Evolutionary conservation across 768 basidiomycete species (phyloP).

Genomic region (Collybia sp.): DNA sequence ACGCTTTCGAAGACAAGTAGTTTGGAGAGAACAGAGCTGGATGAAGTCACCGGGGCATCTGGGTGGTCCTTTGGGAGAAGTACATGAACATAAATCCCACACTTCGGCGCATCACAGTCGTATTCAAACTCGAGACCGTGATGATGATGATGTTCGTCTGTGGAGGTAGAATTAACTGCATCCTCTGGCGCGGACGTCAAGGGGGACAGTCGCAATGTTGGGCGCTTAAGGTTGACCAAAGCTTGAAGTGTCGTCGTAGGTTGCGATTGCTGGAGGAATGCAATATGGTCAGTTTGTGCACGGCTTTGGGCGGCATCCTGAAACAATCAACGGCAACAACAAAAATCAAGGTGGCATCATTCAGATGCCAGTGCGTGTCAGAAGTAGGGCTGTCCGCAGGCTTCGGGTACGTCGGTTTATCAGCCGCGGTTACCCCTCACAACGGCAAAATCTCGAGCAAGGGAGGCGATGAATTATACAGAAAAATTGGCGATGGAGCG

Average conservation of each 20-base stretch:
- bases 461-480: too few relatives aligned
- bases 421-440: too few relatives aligned
- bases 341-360: too few relatives aligned
- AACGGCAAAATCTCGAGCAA: too few relatives aligned
- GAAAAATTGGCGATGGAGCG: too few relatives aligned
- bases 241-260: conserved; percentile 93
- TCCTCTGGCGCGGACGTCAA: conserved; percentile 46
- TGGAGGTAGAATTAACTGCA: conserved; percentile 24
- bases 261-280: conserved; percentile 52
- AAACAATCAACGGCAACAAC: too few relatives aligned
- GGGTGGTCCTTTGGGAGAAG: conserved; percentile 64
- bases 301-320: too few relatives aligned
- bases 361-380: too few relatives aligned
- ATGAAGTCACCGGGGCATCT: conserved; percentile 36
- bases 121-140: conserved; percentile 89
- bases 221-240: conserved; percentile 90
- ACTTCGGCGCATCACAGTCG: conserved; percentile 86
- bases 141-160: conserved; percentile 46
- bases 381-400: too few relatives aligned
- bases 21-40: conserved; percentile 32
- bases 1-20: conserved; percentile 59
- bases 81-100: conserved; percentile 75
- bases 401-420: too few relatives aligned
- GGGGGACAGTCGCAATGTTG: conserved; percentile 75
- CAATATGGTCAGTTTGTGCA: not conserved